Conservation (phyloP, 1,284 basidiomycete genomes). For the Volvariella surrecta region DNA sequence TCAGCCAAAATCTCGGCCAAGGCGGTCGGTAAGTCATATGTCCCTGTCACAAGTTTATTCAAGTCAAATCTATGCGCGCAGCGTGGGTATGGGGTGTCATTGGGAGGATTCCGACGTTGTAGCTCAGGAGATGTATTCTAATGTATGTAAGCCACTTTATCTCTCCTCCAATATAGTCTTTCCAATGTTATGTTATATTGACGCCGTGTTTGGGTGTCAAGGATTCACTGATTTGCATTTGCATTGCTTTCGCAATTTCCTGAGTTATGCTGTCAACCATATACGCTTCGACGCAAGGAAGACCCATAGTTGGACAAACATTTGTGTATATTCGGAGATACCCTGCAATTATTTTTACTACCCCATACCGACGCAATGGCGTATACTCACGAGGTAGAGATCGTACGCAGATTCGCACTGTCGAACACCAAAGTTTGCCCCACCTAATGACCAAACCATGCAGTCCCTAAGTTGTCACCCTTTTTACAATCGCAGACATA, state of each 20-base stretch:
- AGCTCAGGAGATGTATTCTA: slow-evolving; percentile 61
- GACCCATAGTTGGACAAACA: neutral
- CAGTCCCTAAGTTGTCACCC: slow-evolving; percentile 6
- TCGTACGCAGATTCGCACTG: too few species aligned
- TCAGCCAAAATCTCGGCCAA: slow-evolving; percentile 74
- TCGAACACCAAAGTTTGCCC: too few species aligned
- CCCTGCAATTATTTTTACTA: slow-evolving; percentile 10
- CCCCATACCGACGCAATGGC: slow-evolving; percentile 8
- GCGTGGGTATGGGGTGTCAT: slow-evolving; percentile 61
- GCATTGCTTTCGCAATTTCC: slow-evolving; percentile 61
- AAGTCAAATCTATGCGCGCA: slow-evolving; percentile 12
- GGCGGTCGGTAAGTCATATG: slow-evolving; percentile 57
- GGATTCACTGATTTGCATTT: slow-evolving; percentile 71
- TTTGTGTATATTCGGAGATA: slow-evolving; percentile 4
- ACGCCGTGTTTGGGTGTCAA: slow-evolving; percentile 15
- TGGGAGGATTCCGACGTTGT: slow-evolving; percentile 70
- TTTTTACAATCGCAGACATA: slow-evolving; percentile 21
- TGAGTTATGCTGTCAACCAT: slow-evolving; percentile 15
- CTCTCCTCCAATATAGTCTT: slow-evolving; percentile 10
- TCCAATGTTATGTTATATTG: too few species aligned
- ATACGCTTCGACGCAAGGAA: slow-evolving; percentile 1
- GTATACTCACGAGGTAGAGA: too few species aligned
- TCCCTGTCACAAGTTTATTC: neutral
- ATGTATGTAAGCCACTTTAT: slow-evolving; percentile 33
- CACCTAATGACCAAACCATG: too few species aligned